Base-by-base conservation (phyloP, 2,329 filamentous ascomycete genomes). In the Lachnellula cervina region DNA sequence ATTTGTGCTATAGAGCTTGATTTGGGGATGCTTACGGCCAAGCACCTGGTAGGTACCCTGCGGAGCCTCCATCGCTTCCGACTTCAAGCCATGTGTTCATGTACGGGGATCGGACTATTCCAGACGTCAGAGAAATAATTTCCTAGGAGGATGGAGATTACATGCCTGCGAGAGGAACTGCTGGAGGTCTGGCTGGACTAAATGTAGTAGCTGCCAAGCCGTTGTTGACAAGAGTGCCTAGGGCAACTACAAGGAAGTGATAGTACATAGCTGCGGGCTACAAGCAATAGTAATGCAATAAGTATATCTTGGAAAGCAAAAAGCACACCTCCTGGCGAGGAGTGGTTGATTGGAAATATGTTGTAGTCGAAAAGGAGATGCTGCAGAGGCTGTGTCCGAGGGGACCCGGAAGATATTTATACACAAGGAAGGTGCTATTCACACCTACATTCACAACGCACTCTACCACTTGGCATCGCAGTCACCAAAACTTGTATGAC, bases 81-180 rank as follows among this genome's bases (percentile, higher is more conserved):
- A 79, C 83, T 57, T 81, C 73, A 28, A 88, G 75, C 88, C 87
- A 91, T n/a, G 84, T 82, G 67, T 81, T 89, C 46, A 92, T 73
- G 63, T 92, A 93, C 0, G 89, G 89, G 14, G 84, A 87, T 60
- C 82, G 83, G 40, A 92, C 65, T 67, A 17, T 3, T 25, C 28
- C 3, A 42, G 2, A 5, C 37, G 19, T 43, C 13, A 53, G 13
- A 6, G 11, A 6, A 13, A 6, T 14, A 6, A 13, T 1, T 28
- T 21, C 3, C 11, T 8, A 9, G 17, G 13, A 13, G 11, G 13
- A 19, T 8, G 5, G 5, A 13, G 11, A 11, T 40, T 14, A 37
- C 52, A 46, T 60, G 64, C 65, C 88, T 50, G 88, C 87, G 42
- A 93, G 71, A 16, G 88, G 88, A 43, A 88, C 76, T 1, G 87